Conservation (phyloP, 768 basidiomycete species). For the Mrakia hoshinonis region DNA sequence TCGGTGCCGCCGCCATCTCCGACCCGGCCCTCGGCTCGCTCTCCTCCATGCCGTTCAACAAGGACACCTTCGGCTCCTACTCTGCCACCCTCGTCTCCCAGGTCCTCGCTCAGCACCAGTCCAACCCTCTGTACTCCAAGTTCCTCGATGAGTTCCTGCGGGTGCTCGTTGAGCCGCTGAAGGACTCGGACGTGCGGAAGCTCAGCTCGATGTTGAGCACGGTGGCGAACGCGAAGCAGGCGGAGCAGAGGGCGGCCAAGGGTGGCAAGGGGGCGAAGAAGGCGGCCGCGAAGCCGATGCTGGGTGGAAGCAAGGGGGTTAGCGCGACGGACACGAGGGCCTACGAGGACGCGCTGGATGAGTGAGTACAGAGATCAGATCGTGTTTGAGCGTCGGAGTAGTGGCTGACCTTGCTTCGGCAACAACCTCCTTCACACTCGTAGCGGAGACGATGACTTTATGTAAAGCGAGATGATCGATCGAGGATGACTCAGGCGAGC, state of each 20-base stretch:
- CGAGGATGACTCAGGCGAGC: too few relatives aligned
- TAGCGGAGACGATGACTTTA: constrained; percentile 68
- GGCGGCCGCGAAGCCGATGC: constrained; percentile 57
- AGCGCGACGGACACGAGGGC: constrained; percentile 55
- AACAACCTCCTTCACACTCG: constrained; percentile 47
- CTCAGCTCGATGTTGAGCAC: constrained; percentile 73
- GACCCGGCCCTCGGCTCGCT: constrained; percentile 48
- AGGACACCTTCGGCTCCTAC: constrained; percentile 72
- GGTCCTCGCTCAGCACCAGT: constrained; percentile 67
- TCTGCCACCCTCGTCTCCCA: constrained; percentile 65
- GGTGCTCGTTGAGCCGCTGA: constrained; percentile 64
- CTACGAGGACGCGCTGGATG: constrained; percentile 86
- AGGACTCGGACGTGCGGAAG: constrained; percentile 86
- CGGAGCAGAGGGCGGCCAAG: constrained; percentile 72
- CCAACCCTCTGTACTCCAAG: constrained; percentile 68
- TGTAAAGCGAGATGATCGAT: constrained; percentile 51
- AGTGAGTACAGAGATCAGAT: constrained; percentile 37
- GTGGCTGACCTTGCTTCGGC: neutral
- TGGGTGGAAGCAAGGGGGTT: constrained; percentile 71
- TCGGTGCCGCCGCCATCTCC: constrained; percentile 57
- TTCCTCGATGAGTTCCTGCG: constrained; percentile 81
- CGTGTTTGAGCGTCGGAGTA: neutral
- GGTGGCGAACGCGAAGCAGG: constrained; percentile 91
- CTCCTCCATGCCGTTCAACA: constrained; percentile 61
- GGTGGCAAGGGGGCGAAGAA: constrained; percentile 86